Conservation (phyloP, 83 land plant genomes). For the Picea abies region DNA sequence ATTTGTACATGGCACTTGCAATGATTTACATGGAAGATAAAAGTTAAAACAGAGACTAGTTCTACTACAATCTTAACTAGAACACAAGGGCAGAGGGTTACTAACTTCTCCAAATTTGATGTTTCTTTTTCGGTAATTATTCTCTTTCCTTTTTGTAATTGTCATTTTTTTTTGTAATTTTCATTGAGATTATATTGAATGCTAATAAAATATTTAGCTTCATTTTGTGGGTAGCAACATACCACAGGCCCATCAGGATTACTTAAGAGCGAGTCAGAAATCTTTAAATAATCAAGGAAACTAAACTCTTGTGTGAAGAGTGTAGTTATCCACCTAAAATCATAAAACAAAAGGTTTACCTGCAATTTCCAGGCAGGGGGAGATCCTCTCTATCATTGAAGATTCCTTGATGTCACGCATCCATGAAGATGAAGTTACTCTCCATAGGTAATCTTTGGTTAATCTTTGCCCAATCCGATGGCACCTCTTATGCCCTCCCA, state of each 20-base stretch:
- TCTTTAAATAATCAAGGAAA: slow-evolving; percentile 70
- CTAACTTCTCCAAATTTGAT: neutral
- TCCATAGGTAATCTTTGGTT: too few species aligned
- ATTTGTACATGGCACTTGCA: too few species aligned
- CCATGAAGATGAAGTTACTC: too few species aligned
- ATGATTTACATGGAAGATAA: neutral
- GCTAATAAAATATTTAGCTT: neutral
- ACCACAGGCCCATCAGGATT: slow-evolving; percentile 91
- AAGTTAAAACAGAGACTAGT: neutral
- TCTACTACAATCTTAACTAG: neutral
- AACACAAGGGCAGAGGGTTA: neutral
- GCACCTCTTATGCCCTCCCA: too few species aligned
- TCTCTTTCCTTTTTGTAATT: neutral
- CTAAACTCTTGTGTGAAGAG: slow-evolving; percentile 48
- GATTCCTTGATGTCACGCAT: too few species aligned
- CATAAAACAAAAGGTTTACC: slow-evolving; percentile 95
- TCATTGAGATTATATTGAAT: neutral
- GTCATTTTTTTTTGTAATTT: neutral
- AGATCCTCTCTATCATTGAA: too few species aligned
- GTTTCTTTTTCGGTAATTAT: neutral
- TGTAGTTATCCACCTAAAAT: slow-evolving; percentile 88
- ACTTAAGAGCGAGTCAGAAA: slow-evolving; percentile 90
- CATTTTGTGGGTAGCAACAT: slow-evolving; percentile 3
- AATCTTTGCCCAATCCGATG: too few species aligned
- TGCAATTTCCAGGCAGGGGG: slow-evolving; percentile 27